Conservation (phyloP, 495 filamentous ascomycete genomes). For the Hyaloscypha finlandica region DNA sequence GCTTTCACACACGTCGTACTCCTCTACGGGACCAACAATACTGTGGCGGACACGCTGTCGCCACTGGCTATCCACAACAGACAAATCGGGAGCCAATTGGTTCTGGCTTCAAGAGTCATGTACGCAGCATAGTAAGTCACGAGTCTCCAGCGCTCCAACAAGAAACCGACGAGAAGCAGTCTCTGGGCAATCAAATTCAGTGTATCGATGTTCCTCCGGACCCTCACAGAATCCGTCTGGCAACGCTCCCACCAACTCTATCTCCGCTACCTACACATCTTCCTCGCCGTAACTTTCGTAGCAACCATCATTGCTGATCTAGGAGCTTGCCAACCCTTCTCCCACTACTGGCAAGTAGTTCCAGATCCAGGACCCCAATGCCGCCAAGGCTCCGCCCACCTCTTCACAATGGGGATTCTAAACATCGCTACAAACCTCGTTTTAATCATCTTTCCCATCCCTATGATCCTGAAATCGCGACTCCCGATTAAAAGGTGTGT, state of each 20-base stretch:
- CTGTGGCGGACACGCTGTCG: slow-evolving; percentile 43
- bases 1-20: slow-evolving; percentile 82
- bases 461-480: slow-evolving; percentile 72
- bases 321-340: slow-evolving; percentile 81
- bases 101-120: slow-evolving; percentile 53
- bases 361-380: slow-evolving; percentile 90
- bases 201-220: slow-evolving; percentile 82
- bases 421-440: slow-evolving; percentile 87
- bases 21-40: slow-evolving; percentile 87
- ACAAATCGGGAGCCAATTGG: slow-evolving; percentile 54
- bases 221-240: slow-evolving; percentile 53
- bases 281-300: slow-evolving; percentile 75
- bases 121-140: slow-evolving; percentile 58
- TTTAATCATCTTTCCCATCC: slow-evolving; percentile 83
- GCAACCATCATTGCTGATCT: slow-evolving; percentile 80
- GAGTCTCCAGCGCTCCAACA: background rate
- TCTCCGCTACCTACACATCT: slow-evolving; percentile 69
- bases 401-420: slow-evolving; percentile 81
- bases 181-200: slow-evolving; percentile 91
- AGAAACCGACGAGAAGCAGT: slow-evolving; percentile 42
- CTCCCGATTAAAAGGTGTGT: slow-evolving; percentile 62
- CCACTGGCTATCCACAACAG: slow-evolving; percentile 43
- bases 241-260: slow-evolving; percentile 64
- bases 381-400: slow-evolving; percentile 77
- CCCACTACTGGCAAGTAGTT: slow-evolving; percentile 86